These are phyloP conservation scores for Trypanosoma rangeli DNA, from an alignment of 208 protist genomes.

Conservation along the genomic window DNA sequence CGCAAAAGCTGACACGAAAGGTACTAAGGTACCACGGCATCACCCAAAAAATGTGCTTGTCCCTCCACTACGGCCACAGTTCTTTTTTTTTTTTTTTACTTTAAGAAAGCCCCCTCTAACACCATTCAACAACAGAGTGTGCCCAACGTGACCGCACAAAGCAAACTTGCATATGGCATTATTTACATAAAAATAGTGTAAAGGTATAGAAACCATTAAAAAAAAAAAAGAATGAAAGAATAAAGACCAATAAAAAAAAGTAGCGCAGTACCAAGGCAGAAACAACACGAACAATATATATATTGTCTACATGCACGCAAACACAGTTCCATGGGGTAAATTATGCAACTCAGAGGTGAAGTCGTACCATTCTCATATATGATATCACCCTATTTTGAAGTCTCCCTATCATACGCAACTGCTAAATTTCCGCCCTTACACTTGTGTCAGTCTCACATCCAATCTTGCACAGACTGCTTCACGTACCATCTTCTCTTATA, in stretches of 20 bases:
- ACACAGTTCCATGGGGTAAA: neutral
- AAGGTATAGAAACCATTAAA: neutral
- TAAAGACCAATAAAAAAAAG: conserved; percentile 9
- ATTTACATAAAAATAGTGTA: neutral
- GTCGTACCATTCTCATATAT: neutral
- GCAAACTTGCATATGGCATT: neutral
- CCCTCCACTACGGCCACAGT: neutral
- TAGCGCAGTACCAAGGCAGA: conserved; percentile 4
- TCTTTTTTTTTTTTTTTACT: neutral
- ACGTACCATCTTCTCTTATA: neutral
- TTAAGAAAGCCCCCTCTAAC: neutral
- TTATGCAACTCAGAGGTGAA: neutral
- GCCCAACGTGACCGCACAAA: neutral
- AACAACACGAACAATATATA: neutral
- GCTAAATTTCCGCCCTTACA: neutral
- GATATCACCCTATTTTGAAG: neutral
- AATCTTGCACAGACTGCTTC: neutral
- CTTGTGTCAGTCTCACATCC: neutral
- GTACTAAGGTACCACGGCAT: conserved; percentile 90
- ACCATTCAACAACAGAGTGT: neutral
- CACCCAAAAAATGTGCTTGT: neutral
- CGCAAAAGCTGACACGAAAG: conserved; percentile 72
- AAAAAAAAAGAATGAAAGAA: neutral
- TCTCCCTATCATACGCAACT: conserved; percentile 1
- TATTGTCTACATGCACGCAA: neutral